Evolutionary conservation across 2,329 filamentous ascomycete genomes (phyloP).

Genomic region (Aspergillus brunneoviolaceus): DNA sequence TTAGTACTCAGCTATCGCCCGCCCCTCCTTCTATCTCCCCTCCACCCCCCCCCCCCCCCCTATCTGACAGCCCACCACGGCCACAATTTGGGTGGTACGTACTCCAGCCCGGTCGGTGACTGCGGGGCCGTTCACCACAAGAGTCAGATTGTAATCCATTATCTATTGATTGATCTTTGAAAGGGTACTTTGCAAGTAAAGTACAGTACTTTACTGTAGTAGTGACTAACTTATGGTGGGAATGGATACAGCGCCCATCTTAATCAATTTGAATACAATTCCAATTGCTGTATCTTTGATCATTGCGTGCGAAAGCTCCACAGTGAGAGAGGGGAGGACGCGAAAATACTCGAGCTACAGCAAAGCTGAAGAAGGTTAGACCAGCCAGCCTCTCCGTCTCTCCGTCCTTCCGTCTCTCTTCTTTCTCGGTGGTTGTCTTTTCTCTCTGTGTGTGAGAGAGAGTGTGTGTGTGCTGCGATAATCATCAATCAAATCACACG

Average conservation of each 20-base stretch:
- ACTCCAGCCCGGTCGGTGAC: slow-evolving; percentile 11
- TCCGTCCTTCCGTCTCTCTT: no score
- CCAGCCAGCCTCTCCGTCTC: background rate
- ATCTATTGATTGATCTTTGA: no score
- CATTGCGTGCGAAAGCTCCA: slow-evolving; percentile 5
- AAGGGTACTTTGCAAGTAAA: no score
- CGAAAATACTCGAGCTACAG: background rate
- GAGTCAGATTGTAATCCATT: background rate
- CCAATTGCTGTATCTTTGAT: slow-evolving; percentile 2
- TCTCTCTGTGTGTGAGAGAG: background rate
- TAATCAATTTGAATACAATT: slow-evolving; percentile 1
- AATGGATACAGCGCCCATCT: background rate
- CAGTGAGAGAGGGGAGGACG: slow-evolving; percentile 2
- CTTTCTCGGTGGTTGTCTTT: no score
- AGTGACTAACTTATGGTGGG: background rate
- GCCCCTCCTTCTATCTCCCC: slow-evolving; percentile 7
- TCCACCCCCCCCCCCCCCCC: slow-evolving; percentile 13
- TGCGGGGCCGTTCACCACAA: slow-evolving; percentile 22
- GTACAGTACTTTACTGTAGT: no score
- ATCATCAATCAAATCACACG: slow-evolving; percentile 8
- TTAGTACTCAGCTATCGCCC: background rate
- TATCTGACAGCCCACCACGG: slow-evolving; percentile 24
- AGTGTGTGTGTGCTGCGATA: background rate
- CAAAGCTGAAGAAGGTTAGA: slow-evolving; percentile 1
- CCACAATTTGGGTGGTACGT: slow-evolving; percentile 21